Evolutionary conservation across 2,329 filamentous ascomycete species (phyloP), one percentile per base, ranked within the genome.

Genomic region (Allantophomopsis lycopodina): DNA sequence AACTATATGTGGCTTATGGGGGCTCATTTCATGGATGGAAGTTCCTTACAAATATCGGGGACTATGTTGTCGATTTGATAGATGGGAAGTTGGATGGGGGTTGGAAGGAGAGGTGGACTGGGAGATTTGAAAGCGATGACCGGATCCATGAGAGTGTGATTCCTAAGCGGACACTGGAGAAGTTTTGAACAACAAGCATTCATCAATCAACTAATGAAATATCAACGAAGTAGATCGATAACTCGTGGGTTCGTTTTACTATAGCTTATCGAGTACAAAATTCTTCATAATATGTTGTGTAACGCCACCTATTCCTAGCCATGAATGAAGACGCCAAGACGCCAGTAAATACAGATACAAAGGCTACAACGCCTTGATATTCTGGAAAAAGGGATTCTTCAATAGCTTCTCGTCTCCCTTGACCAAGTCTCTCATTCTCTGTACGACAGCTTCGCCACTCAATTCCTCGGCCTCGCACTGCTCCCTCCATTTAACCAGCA

Each of bases 401-500:
- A 72, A 52, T 43, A 81, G 50, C 54, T 73, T 77, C 50, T 79
- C 68, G 55, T 95, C 82, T 2, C 65, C 73, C 49, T 70, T 71
- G 3, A 96, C 84, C 50, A 96, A 60, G 50, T 88, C 83, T 57
- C 75, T 80, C 71, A 96, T 77, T 49, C 76, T 72, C 46, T 71
- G 67, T 7, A 89, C 74, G 66, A 91, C 88, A 56, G 93, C 79
- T 48, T 83, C 79, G 50, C 77, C 76, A 42, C 64, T 77, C 66
- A 86, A 65, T 4, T 65, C 58, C 21, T 68, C 73, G 2, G 60
- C 68, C 42, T 73, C 63, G 10, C 76, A 73, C 56, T 89, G 79
- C 39, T 75, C 69, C 66, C 94, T 95, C 91, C 91, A 98, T 56
- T 76, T 73, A 32, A 82, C 62, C 42, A 98, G 62, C 54, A 95